A percentile compares a stretch with the other conserved stretches of the same genome.
phyloP scores from a whole-genome alignment of 2,329 filamentous ascomycete species.

The Colletotrichum endophyticum region DNA sequence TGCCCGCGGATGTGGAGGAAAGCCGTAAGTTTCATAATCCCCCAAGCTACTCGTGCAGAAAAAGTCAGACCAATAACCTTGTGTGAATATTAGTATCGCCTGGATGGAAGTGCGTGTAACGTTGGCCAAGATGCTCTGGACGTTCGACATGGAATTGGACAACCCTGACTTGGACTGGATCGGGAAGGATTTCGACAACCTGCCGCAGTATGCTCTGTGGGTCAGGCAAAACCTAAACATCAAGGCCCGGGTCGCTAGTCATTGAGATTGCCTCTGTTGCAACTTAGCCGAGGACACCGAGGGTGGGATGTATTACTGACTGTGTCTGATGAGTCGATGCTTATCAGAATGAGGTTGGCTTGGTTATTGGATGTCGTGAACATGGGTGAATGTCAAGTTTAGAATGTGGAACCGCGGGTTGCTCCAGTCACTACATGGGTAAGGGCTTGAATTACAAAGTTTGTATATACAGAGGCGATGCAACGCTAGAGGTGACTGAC shows the following conservation, averaged over 20 bases:
- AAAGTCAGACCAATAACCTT: background rate
- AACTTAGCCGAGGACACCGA: background rate
- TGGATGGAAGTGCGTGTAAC: background rate
- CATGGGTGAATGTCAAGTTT: background rate
- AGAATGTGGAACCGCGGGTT: background rate
- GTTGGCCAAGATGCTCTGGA: background rate
- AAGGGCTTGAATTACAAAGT: background rate
- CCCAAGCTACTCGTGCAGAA: background rate
- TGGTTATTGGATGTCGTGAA: background rate
- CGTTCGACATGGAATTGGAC: background rate
- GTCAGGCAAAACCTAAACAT: background rate
- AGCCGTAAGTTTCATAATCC: background rate
- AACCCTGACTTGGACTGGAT: background rate
- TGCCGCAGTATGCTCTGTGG: background rate
- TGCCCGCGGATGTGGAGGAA: background rate
- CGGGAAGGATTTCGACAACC: background rate
- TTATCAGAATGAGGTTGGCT: background rate
- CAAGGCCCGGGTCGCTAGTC: background rate
- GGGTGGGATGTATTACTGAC: background rate
- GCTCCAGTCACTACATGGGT: background rate
- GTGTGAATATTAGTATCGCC: background rate
- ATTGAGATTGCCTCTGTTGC: background rate
- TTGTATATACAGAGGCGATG: background rate
- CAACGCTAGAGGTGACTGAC: background rate
- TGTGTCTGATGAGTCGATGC: background rate